Percentiles rank a stretch among this genome's conserved stretches.
These are phyloP conservation scores for Coniochaeta prunicola DNA, from an alignment of 2,329 filamentous ascomycete genomes.

Conservation along the genomic window DNA sequence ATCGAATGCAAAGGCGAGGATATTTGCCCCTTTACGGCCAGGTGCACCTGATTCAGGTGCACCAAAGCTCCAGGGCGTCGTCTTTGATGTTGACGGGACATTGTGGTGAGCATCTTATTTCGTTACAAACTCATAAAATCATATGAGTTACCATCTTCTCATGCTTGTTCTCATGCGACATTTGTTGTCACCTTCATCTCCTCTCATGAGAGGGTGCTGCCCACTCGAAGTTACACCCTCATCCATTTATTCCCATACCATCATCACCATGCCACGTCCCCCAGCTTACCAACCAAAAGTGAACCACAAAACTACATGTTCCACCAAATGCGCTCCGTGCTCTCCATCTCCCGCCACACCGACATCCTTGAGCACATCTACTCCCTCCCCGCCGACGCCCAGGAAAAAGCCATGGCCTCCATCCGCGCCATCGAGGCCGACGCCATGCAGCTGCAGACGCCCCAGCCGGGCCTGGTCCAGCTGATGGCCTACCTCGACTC, in stretches of 20 bases:
- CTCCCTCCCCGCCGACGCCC: conserved; percentile 53
- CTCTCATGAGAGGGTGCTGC: no score
- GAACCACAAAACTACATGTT: conserved; percentile 97
- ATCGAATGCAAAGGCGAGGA: neutral
- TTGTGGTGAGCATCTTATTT: conserved; percentile 59
- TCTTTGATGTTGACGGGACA: conserved; percentile 96
- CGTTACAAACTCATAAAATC: no score
- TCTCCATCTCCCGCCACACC: conserved; percentile 62
- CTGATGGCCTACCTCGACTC: conserved; percentile 79
- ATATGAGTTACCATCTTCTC: no score
- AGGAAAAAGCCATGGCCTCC: conserved; percentile 59
- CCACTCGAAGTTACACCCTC: no score
- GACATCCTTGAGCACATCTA: conserved; percentile 92
- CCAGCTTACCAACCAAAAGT: conserved; percentile 33
- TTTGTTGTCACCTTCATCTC: no score
- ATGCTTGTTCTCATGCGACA: no score
- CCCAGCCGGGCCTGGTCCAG: conserved; percentile 69
- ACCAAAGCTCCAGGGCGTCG: conserved; percentile 48
- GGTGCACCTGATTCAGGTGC: conserved; percentile 14
- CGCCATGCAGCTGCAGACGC: conserved; percentile 72
- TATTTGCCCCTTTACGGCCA: neutral
- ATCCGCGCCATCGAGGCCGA: conserved; percentile 73
- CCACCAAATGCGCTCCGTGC: conserved; percentile 67
- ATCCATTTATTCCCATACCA: no score
- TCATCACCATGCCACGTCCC: no score